Base-by-base conservation (phyloP, 1,284 basidiomycete genomes). In the Inonotus hispidus region DNA sequence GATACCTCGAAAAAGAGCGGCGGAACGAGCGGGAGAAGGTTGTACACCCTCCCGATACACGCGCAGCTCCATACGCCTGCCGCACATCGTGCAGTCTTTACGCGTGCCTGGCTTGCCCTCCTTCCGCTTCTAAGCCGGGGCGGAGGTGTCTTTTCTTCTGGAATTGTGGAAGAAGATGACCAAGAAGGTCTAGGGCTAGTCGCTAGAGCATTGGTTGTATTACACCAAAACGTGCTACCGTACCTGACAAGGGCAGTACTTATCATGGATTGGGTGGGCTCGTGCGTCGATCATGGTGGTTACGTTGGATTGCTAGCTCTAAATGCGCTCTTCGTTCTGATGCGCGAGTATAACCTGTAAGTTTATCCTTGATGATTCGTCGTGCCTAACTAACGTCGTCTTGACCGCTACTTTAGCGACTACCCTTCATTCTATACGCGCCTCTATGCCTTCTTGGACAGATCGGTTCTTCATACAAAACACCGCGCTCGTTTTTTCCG, bases 401-500 rank as follows among this genome's bases (percentile, higher is more conserved):
- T 50, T 37, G 59, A 21, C 55, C 23, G 39, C 56, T 60, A 56
- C n/a, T 53, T 23, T 62, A 95, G 93, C 35, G 95, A 98, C 71
- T 98, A 97, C 70, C 96, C 97, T 2, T 88, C 87, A 8, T 98
- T 99, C 75, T 99, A 98, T 78, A 90, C 87, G 3, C 85, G 90
- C n/a, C 80, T 99, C 2, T 99, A 99, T 69, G 82, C 85, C 0
- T 91, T 98, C 70, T 80, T 99, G 11, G 90, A 94, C 70, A 79
- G 87, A 16, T 84, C 94, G 29, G 83, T 98, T 2, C 81, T 99
- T 23, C 96, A 99, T 71, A 83, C 93, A 63, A 94, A 92, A 69
- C 92, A 98, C 71, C 84, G 96, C 11, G 90, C 96, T 1, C 85
- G 96, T 38, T 99, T 99, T 77, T 95, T 99, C 82, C 85, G 96